Evolutionary conservation across 73 alveolate genomes (phyloP), one percentile per base, ranked within the genome.

Genomic region (Paramecium caudatum): DNA sequence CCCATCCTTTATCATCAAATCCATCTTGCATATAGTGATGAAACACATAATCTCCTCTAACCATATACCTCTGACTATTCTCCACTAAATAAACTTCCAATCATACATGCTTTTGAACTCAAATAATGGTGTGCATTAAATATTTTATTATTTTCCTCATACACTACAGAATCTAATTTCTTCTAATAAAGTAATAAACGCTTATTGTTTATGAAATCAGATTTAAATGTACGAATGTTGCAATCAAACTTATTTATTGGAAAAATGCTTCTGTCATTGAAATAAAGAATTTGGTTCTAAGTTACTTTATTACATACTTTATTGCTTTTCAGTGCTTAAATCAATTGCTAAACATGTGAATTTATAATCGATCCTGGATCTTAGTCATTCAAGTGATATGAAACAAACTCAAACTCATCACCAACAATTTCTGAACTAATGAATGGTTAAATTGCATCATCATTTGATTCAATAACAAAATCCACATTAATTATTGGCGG

Each of bases 1-100:
- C 99, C 99, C 99, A 97, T 7, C 99, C 99, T 36, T 93, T 95
- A 80, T 97, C 99, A 92, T 94, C 94, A 46, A 95, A 92, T 34
- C 97, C 96, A 91, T 97, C 99, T 91, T 97, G 97, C 95, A 95
- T 94, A 82, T 97, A 97, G 92, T 97, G 99, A 82, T 92, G 95
- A 92, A 96, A 97, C 43, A 93, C 86, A 80, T 96, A 97, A 50
- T 94, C 95, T 13, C 99, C 99, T 61, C 93, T 55, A 7, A 96
- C 96, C 43, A 84, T 32, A 50, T 84, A 81, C 68, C 90, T 86
- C 65, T 48, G 39, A 9, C 86, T 74, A 37, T 78, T 78, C 3
- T 83, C 92, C 63, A 83, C 92, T 83, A 17, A 5, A 4, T 8
- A 50, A n/a, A 17, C 0, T 3, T 2, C 8, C 8, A n/a, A 0